Evolutionary conservation across 176 grass and related monocot species (phyloP).

Genomic region (Typha latifolia): DNA sequence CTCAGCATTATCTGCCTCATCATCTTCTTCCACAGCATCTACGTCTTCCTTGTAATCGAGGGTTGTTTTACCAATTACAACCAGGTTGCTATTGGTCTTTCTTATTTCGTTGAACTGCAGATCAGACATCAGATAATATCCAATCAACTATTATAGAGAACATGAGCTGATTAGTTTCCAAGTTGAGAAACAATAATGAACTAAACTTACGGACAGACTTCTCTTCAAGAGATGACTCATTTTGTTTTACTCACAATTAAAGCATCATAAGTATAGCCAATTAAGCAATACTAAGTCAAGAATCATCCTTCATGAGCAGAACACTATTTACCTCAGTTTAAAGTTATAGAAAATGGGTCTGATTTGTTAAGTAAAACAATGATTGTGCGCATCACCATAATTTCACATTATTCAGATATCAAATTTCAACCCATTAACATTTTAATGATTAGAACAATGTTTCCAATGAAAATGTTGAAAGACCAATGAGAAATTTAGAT

Average conservation of each 20-base stretch:
- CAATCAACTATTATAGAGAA: neutral
- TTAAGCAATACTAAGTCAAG: too few relatives aligned
- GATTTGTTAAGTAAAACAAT: too few relatives aligned
- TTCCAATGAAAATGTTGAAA: too few relatives aligned
- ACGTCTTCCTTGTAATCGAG: constrained; percentile 69
- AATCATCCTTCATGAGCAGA: too few relatives aligned
- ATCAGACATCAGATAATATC: neutral
- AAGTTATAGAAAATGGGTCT: too few relatives aligned
- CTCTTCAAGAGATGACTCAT: neutral
- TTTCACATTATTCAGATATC: too few relatives aligned
- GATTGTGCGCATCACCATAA: too few relatives aligned
- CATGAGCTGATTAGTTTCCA: neutral
- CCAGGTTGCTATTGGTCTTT: constrained; percentile 69
- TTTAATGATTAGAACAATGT: too few relatives aligned
- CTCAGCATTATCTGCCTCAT: constrained; percentile 74
- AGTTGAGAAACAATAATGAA: neutral
- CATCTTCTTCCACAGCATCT: constrained; percentile 71
- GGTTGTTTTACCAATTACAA: constrained; percentile 64
- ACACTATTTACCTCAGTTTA: too few relatives aligned
- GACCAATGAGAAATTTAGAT: too few relatives aligned
- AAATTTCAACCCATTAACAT: too few relatives aligned
- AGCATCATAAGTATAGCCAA: too few relatives aligned
- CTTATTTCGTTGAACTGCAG: constrained; percentile 65
- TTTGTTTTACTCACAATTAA: neutral
- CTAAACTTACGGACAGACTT: neutral